phyloP scores from a whole-genome alignment of 169 alveolate species.

The Eimeria falciformis region DNA sequence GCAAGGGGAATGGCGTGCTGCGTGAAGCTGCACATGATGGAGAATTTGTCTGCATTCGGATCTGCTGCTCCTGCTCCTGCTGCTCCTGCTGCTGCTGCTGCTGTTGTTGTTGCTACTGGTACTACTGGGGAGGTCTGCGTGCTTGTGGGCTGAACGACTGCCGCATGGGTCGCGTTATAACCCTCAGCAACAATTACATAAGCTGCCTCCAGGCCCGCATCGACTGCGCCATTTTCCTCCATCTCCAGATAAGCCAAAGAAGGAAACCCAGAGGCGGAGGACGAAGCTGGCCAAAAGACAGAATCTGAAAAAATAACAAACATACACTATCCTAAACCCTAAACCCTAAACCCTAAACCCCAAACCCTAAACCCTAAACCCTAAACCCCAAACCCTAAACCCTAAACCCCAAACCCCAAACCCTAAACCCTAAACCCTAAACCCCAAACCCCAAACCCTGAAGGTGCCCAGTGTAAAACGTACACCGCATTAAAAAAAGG shows the following conservation, averaged over 20 bases:
- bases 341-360: slow-evolving; percentile 14
- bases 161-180: slow-evolving; percentile 5
- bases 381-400: neutral
- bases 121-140: neutral
- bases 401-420: neutral
- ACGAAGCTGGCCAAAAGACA: slow-evolving; percentile 17
- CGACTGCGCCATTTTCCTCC: neutral
- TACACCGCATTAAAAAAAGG: too few relatives aligned
- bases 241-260: neutral
- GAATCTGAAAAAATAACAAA: neutral
- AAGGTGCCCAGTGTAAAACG: too few relatives aligned
- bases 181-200: slow-evolving; percentile 37
- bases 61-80: slow-evolving; percentile 5
- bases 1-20: neutral
- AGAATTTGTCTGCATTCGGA: neutral
- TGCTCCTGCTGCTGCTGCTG: slow-evolving; percentile 34
- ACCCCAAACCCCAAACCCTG: neutral
- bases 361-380: slow-evolving; percentile 10
- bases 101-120: slow-evolving; percentile 24
- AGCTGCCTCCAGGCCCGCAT: slow-evolving; percentile 8
- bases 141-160: neutral
- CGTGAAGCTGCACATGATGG: neutral
- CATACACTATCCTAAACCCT: slow-evolving; percentile 24
- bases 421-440: neutral
- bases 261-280: neutral